phyloP scores from a whole-genome alignment of 179 eudicot genomes.

The Patellifolia procumbens region DNA sequence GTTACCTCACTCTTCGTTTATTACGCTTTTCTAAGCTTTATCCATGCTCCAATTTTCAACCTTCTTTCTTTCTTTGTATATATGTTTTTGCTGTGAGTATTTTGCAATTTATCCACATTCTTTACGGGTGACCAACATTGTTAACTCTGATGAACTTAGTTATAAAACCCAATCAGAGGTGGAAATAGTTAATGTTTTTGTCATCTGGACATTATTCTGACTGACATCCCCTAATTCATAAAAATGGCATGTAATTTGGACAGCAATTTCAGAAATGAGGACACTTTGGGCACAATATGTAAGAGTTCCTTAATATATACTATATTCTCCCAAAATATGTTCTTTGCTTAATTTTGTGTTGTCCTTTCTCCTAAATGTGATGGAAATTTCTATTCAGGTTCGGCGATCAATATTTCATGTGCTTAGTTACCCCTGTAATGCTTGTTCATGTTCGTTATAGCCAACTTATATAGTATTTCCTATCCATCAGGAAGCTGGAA shows the following conservation, averaged over 20 bases:
- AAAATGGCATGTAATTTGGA: neutral
- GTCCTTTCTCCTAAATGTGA: too few species aligned
- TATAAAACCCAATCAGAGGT: neutral
- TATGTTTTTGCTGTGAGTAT: too few species aligned
- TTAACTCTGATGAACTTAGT: too few species aligned
- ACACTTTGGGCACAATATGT: neutral
- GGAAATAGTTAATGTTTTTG: neutral
- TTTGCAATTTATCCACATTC: too few species aligned
- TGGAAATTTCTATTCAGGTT: conserved; percentile 5
- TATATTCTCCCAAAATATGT: neutral
- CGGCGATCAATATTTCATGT: neutral
- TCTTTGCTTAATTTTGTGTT: neutral
- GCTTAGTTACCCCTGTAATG: neutral
- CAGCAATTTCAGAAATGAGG: neutral
- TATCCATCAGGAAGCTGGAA: conserved; percentile 70
- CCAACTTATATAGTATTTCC: neutral
- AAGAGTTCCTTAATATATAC: too few species aligned
- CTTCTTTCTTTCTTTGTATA: neutral
- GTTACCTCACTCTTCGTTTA: too few species aligned
- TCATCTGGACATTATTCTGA: neutral
- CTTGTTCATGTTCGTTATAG: neutral
- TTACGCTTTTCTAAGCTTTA: neutral
- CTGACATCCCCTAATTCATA: neutral
- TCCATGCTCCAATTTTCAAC: neutral
- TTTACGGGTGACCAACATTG: too few species aligned